Evolutionary conservation across 2,329 filamentous ascomycete species (phyloP).

Genomic region (Ophiostoma quercus): DNA sequence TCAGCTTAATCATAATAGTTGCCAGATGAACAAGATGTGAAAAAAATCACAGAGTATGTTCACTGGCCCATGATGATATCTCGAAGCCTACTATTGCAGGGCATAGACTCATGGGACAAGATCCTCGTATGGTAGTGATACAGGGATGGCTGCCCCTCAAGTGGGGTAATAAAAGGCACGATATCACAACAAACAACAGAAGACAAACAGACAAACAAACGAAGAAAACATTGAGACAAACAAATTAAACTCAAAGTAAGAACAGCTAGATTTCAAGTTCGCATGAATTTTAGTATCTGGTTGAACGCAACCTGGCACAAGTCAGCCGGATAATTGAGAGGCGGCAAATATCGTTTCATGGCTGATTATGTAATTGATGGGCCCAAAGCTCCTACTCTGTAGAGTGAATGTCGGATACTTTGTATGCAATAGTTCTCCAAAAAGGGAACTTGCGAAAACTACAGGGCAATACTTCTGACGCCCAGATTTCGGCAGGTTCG

Average conservation of each 20-base stretch:
- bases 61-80: background rate
- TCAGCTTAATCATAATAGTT: background rate
- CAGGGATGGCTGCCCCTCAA: constrained; percentile 3
- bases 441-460: no score
- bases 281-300: background rate
- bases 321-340: background rate
- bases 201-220: background rate
- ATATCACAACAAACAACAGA: constrained; percentile 21
- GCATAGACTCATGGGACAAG: background rate
- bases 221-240: background rate
- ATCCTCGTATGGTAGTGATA: background rate
- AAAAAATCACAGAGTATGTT: background rate
- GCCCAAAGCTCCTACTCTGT: no score
- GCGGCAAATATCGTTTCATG: no score
- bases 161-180: constrained; percentile 11
- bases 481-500: no score
- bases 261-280: no score
- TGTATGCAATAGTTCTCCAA: no score
- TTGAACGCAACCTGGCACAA: background rate
- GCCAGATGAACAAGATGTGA: constrained; percentile 2
- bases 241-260: no score
- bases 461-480: no score
- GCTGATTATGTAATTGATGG: no score
- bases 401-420: no score
- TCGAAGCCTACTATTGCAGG: background rate